Conservation (phyloP, 1,284 basidiomycete genomes). For the Peniophora sp. region DNA sequence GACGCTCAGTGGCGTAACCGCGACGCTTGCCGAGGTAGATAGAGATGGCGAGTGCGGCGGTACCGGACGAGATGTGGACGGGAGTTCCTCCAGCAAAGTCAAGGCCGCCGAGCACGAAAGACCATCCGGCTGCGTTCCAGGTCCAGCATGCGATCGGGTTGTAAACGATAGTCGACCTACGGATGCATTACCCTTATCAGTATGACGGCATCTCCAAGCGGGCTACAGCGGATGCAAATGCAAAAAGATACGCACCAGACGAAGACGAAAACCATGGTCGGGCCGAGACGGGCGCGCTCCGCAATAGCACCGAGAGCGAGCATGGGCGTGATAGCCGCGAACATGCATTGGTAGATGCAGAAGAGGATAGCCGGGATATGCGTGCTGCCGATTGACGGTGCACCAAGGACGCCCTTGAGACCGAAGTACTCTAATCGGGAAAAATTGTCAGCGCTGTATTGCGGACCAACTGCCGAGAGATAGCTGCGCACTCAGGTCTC, state of each 20-base stretch:
- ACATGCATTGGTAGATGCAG: slow-evolving; percentile 87
- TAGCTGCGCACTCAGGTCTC: slow-evolving; percentile 23
- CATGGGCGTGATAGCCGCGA: slow-evolving; percentile 79
- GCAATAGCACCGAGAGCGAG: slow-evolving; percentile 90
- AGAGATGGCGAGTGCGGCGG: slow-evolving; percentile 86
- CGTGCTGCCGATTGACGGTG: slow-evolving; percentile 66
- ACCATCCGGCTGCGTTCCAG: slow-evolving; percentile 91
- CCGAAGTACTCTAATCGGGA: slow-evolving; percentile 59
- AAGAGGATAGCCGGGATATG: slow-evolving; percentile 81
- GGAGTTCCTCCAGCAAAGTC: slow-evolving; percentile 97
- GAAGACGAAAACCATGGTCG: slow-evolving; percentile 85
- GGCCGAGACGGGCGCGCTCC: slow-evolving; percentile 84
- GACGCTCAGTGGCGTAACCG: slow-evolving; percentile 88
- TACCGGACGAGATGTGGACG: slow-evolving; percentile 90
- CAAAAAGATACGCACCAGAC: slow-evolving; percentile 38
- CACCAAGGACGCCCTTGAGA: slow-evolving; percentile 72
- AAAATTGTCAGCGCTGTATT: slow-evolving; percentile 8
- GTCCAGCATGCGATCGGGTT: slow-evolving; percentile 93
- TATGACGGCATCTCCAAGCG: no score
- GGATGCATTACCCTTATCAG: not conserved
- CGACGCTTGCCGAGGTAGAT: slow-evolving; percentile 87
- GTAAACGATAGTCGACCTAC: slow-evolving; percentile 81
- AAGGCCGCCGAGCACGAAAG: slow-evolving; percentile 68
- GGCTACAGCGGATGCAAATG: no score
- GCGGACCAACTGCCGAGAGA: not conserved